Percentiles rank a stretch among this genome's conserved stretches.
Conservation (phyloP, 73 alveolate genomes). For the Halteria grandinella region DNA sequence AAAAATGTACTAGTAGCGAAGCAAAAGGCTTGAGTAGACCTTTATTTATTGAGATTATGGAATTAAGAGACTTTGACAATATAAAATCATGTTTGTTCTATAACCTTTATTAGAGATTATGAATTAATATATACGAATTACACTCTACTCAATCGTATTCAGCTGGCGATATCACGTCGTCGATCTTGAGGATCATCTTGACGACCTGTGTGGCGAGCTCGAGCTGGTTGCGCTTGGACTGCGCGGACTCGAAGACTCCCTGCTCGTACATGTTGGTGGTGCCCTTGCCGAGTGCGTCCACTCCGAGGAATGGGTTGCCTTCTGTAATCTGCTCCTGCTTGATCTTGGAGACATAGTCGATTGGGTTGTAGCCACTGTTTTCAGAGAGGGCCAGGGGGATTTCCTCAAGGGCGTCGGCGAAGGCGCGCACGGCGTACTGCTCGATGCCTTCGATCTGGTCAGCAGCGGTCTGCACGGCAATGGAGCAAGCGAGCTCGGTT, state of each 20-base stretch:
- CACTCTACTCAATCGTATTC: constrained; percentile 69
- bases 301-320: constrained; percentile 77
- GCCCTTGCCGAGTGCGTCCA: constrained; percentile 88
- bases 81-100: no score
- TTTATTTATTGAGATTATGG: no score
- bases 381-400: constrained; percentile 97
- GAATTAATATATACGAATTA: no score
- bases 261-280: constrained; percentile 94
- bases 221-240: constrained; percentile 80
- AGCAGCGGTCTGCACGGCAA: constrained; percentile 75
- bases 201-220: constrained; percentile 98
- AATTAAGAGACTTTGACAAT: no score
- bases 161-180: constrained; percentile 95
- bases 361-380: constrained; percentile 96
- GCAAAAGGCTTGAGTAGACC: no score
- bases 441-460: constrained; percentile 78
- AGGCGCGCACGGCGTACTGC: constrained; percentile 96
- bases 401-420: constrained; percentile 97
- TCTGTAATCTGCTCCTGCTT: constrained; percentile 80
- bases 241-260: constrained; percentile 90
- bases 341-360: constrained; percentile 89
- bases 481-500: constrained; percentile 90
- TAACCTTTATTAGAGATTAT: no score
- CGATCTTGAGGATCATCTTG: constrained; percentile 98
- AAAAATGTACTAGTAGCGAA: no score